Conservation (phyloP, 1,284 basidiomycete species). For the Fomitiporia mediterranea region DNA sequence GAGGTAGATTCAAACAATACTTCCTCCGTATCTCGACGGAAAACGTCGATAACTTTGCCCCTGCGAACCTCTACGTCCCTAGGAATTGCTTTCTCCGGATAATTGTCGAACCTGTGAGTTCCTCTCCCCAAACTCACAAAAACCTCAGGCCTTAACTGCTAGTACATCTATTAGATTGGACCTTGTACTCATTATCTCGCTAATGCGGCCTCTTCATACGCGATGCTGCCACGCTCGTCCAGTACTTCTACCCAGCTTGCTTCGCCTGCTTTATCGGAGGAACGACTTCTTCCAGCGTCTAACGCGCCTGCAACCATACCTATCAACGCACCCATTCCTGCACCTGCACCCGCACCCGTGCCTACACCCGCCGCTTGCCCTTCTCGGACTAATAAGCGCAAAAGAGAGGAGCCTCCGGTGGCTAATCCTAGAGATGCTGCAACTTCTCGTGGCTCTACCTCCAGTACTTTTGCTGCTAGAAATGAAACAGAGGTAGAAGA, state of each 20-base stretch:
- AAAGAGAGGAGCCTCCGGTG: background rate
- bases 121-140: background rate
- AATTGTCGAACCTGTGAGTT: conserved; percentile 29
- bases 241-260: background rate
- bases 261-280: background rate
- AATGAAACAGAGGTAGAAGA: background rate
- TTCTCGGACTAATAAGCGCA: background rate
- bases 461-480: background rate
- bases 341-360: no score
- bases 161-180: background rate
- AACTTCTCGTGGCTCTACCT: background rate
- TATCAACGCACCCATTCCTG: no score
- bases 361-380: background rate
- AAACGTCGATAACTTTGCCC: conserved; percentile 28
- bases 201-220: background rate
- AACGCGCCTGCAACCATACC: background rate
- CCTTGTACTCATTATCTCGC: background rate
- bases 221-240: background rate
- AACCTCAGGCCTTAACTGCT: no score
- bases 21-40: conserved; percentile 58
- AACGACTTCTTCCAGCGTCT: background rate
- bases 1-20: conserved; percentile 65
- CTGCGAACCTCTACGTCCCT: conserved; percentile 32
- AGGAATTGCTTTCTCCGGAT: conserved; percentile 31
- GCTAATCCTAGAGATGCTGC: background rate